phyloP scores from a whole-genome alignment of 805 yeast genomes.

The Wickerhamiella lipophila region DNA sequence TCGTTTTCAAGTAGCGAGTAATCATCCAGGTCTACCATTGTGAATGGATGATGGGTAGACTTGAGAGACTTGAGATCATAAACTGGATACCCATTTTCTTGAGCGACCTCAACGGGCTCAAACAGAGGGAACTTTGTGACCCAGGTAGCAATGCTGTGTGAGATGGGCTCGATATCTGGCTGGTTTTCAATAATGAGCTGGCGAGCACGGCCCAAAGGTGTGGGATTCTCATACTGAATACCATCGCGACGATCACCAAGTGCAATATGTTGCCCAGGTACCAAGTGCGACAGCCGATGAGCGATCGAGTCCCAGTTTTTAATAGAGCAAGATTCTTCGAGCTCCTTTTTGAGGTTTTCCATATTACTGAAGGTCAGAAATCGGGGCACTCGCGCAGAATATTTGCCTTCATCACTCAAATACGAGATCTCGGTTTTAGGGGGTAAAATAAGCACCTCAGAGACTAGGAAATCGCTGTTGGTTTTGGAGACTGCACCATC shows the following conservation, averaged over 20 bases:
- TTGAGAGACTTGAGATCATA: constrained; percentile 40
- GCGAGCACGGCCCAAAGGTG: constrained; percentile 80
- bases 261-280: constrained; percentile 64
- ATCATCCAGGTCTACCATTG: constrained; percentile 72
- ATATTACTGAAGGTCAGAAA: constrained; percentile 9
- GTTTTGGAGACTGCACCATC: constrained; percentile 29
- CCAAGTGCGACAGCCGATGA: neutral
- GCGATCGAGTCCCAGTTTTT: constrained; percentile 13
- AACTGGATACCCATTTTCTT: constrained; percentile 39
- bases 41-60: constrained; percentile 95
- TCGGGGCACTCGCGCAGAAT: constrained; percentile 9
- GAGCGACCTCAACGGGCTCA: constrained; percentile 39
- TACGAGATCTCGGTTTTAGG: neutral
- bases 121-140: constrained; percentile 87
- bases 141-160: constrained; percentile 40
- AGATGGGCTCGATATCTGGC: constrained; percentile 35
- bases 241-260: constrained; percentile 54
- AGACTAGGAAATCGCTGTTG: constrained; percentile 44
- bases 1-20: constrained; percentile 40
- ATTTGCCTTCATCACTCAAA: neutral
- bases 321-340: constrained; percentile 13
- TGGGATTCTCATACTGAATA: constrained; percentile 71
- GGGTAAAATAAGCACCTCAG: constrained; percentile 56
- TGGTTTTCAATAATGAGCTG: constrained; percentile 51
- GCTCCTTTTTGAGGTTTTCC: constrained; percentile 2